These are phyloP conservation scores for Tolypocladium ovalisporum DNA, from an alignment of 2,329 filamentous ascomycete genomes.

Conservation along the genomic window DNA sequence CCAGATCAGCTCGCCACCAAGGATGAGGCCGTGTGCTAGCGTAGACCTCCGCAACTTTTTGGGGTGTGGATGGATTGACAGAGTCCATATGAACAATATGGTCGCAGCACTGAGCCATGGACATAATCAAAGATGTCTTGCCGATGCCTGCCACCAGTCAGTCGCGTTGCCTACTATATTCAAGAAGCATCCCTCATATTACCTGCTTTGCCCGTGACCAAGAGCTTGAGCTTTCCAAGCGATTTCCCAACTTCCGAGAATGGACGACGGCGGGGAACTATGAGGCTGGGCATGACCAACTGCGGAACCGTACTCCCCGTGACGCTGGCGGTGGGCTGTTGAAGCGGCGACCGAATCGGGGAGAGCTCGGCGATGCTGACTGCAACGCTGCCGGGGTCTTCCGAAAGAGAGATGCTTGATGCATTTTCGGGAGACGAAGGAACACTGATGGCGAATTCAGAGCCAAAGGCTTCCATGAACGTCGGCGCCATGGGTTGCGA, in stretches of 20 bases:
- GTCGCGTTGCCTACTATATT: not conserved
- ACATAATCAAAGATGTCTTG: slow-evolving; percentile 82
- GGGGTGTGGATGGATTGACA: slow-evolving; percentile 23
- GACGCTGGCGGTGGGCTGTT: slow-evolving; percentile 5
- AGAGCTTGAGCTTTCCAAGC: slow-evolving; percentile 79
- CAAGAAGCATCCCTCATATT: slow-evolving; percentile 10
- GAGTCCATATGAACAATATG: slow-evolving; percentile 92
- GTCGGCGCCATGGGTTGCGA: slow-evolving; percentile 17
- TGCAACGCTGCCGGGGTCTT: slow-evolving; percentile 14
- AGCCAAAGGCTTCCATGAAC: slow-evolving; percentile 13
- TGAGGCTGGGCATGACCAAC: slow-evolving; percentile 95
- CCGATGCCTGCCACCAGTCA: slow-evolving; percentile 50
- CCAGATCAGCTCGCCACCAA: slow-evolving; percentile 76
- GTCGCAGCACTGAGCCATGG: slow-evolving; percentile 75
- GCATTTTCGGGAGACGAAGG: slow-evolving; percentile 42
- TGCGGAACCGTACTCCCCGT: slow-evolving; percentile 43
- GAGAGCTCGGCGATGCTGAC: slow-evolving; percentile 10
- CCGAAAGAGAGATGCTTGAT: slow-evolving; percentile 31
- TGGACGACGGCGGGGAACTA: slow-evolving; percentile 76
- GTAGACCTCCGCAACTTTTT: slow-evolving; percentile 53
- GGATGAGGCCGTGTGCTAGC: slow-evolving; percentile 80
- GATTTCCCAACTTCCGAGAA: slow-evolving; percentile 81
- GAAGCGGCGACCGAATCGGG: slow-evolving; percentile 8
- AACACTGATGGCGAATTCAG: slow-evolving; percentile 29
- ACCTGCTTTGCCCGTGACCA: slow-evolving; percentile 74